phyloP scores from a whole-genome alignment of 2,329 filamentous ascomycete genomes.

The Neocatenulostroma microsporum region DNA sequence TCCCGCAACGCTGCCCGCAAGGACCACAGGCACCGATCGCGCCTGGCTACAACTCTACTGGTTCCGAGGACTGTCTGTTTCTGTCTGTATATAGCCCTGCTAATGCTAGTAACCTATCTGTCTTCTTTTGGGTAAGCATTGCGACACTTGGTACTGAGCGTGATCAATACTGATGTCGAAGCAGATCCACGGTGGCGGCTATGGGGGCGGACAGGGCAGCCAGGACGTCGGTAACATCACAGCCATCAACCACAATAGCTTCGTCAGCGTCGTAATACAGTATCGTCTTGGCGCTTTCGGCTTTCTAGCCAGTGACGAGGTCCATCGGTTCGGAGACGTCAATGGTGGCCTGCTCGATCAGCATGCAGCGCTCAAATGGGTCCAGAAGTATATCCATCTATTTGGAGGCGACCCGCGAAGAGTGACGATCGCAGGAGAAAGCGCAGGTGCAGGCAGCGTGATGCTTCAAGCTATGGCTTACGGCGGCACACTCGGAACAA shows the following conservation, averaged over 20 bases:
- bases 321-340: slow-evolving; percentile 26
- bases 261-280: slow-evolving; percentile 44
- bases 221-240: slow-evolving; percentile 37
- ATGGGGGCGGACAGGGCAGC: slow-evolving; percentile 32
- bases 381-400: slow-evolving; percentile 37
- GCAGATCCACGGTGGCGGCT: slow-evolving; percentile 34
- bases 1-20: slow-evolving; percentile 17
- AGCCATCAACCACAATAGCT: slow-evolving; percentile 42
- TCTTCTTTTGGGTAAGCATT: slow-evolving; percentile 35
- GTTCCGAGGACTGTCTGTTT: slow-evolving; percentile 30
- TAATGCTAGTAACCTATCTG: slow-evolving; percentile 28
- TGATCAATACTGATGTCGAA: too few species aligned
- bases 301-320: slow-evolving; percentile 33
- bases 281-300: slow-evolving; percentile 43
- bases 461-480: slow-evolving; percentile 28
- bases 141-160: slow-evolving; percentile 35
- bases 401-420: slow-evolving; percentile 42
- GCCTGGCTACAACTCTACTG: slow-evolving; percentile 10
- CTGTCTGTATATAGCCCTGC: slow-evolving; percentile 26
- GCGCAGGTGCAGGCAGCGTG: slow-evolving; percentile 31
- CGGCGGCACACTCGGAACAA: slow-evolving; percentile 15
- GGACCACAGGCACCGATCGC: slow-evolving; percentile 4
- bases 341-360: slow-evolving; percentile 42
- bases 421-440: slow-evolving; percentile 35
- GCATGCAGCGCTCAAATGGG: slow-evolving; percentile 44